Percentiles rank a stretch among this genome's conserved stretches.
Evolutionary conservation across 225 moss, liverwort and hornwort species (phyloP).

Genomic region (Climacium dendroides): DNA sequence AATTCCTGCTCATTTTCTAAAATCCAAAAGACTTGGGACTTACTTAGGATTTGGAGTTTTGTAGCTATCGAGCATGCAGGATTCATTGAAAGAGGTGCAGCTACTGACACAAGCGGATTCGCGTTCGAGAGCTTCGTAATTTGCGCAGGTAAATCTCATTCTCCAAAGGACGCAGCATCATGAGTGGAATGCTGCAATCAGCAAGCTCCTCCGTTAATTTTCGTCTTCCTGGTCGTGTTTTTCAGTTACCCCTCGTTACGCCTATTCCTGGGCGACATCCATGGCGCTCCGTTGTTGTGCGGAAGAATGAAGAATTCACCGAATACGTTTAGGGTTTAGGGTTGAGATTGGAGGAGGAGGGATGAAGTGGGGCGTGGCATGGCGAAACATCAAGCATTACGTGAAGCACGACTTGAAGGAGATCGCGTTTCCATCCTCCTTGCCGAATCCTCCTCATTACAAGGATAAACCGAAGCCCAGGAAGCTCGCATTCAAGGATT

Average conservation of each 20-base stretch:
- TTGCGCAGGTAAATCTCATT: too few relatives aligned
- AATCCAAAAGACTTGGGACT: too few relatives aligned
- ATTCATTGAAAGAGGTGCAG: too few relatives aligned
- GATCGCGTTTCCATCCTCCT: conserved; percentile 80
- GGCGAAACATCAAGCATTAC: conserved; percentile 66
- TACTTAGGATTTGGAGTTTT: too few relatives aligned
- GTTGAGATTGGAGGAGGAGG: neutral
- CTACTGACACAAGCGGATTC: too few relatives aligned
- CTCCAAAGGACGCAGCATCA: too few relatives aligned
- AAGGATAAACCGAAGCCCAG: conserved; percentile 45
- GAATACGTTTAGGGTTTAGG: neutral
- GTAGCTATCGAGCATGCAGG: too few relatives aligned
- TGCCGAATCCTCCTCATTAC: conserved; percentile 71
- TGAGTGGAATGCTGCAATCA: neutral
- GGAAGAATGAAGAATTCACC: neutral
- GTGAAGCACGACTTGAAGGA: conserved; percentile 77
- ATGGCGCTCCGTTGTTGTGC: neutral
- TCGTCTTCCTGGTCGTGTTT: neutral
- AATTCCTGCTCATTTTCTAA: too few relatives aligned
- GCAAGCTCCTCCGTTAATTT: neutral
- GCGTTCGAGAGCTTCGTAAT: too few relatives aligned
- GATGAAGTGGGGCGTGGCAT: conserved; percentile 88
- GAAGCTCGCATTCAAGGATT: conserved; percentile 51
- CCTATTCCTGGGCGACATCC: neutral
- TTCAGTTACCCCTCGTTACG: neutral